Evolutionary conservation across 2,329 filamentous ascomycete species (phyloP).

Genomic region (Graphilbum sp.): DNA sequence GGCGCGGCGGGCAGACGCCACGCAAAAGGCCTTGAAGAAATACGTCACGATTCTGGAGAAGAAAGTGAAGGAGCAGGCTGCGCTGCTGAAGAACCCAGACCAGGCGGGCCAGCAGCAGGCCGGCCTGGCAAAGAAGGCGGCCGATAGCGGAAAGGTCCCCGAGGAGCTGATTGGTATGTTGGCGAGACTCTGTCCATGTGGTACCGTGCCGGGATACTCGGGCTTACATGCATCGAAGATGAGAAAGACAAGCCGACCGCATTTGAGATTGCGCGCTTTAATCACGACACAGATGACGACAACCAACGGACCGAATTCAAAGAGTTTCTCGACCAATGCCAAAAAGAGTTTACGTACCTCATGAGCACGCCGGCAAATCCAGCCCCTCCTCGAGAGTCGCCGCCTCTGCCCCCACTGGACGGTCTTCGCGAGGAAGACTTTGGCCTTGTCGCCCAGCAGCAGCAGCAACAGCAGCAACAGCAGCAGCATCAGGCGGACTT

Average conservation of each 20-base stretch:
- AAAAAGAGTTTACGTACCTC: slow-evolving; percentile 50
- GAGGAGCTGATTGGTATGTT: background rate
- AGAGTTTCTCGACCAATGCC: slow-evolving; percentile 46
- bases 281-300: slow-evolving; percentile 25
- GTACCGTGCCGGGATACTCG: too few relatives aligned
- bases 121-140: slow-evolving; percentile 21
- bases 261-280: slow-evolving; percentile 22
- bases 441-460: slow-evolving; percentile 27
- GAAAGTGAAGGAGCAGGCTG: slow-evolving; percentile 69
- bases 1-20: slow-evolving; percentile 66
- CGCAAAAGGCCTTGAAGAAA: slow-evolving; percentile 78
- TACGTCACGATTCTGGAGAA: slow-evolving; percentile 81
- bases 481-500: slow-evolving; percentile 23
- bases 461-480: too few relatives aligned
- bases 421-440: slow-evolving; percentile 41
- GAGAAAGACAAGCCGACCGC: slow-evolving; percentile 22
- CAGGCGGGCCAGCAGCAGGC: slow-evolving; percentile 28
- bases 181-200: too few relatives aligned
- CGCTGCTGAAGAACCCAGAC: slow-evolving; percentile 44
- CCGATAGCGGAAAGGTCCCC: background rate
- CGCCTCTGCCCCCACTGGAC: slow-evolving; percentile 38
- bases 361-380: slow-evolving; percentile 54
- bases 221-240: slow-evolving; percentile 14
- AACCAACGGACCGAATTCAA: slow-evolving; percentile 36
- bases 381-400: slow-evolving; percentile 46